A percentile compares a stretch with the other conserved stretches of the same genome.
Conservation (phyloP, 345 rosid species). For the Microthlaspi erraticum region DNA sequence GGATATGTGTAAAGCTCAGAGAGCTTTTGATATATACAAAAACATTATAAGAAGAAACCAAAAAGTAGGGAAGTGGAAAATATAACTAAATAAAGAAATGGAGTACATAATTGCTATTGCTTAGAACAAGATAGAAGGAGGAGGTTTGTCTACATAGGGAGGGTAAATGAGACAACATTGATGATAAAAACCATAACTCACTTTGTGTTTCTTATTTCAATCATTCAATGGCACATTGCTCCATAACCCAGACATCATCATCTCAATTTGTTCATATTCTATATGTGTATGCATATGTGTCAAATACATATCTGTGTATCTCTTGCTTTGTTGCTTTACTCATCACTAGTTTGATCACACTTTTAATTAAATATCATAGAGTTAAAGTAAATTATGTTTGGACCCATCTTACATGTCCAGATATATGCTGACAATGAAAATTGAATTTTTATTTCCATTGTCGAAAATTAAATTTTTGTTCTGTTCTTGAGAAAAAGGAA, state of each 20-base stretch:
- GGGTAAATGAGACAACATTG: conserved; percentile 50
- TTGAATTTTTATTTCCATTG: too few species aligned
- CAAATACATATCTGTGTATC: conserved; percentile 14
- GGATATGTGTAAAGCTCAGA: conserved; percentile 12
- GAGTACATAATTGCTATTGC: conserved; percentile 47
- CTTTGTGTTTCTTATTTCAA: conserved; percentile 49
- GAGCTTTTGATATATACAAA: conserved; percentile 12
- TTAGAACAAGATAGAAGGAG: conserved; percentile 37
- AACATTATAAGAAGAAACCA: neutral
- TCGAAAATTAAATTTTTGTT: conserved; percentile 36
- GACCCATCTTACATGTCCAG: conserved; percentile 54
- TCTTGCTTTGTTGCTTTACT: conserved; percentile 18
- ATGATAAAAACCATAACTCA: conserved; percentile 48
- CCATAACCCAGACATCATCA: conserved; percentile 38
- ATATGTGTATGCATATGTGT: neutral
- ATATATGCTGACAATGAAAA: conserved; percentile 30
- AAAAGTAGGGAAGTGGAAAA: neutral
- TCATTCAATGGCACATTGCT: conserved; percentile 57
- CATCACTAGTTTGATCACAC: conserved; percentile 26
- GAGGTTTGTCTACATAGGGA: conserved; percentile 47
- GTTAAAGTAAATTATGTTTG: conserved; percentile 25
- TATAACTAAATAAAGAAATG: neutral
- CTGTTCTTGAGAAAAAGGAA: conserved; percentile 28
- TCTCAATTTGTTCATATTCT: conserved; percentile 28
- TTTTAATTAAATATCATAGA: conserved; percentile 20